Evolutionary conservation across 2,329 filamentous ascomycete species (phyloP), one percentile per base, ranked within the genome.

Genomic region (Fusarium gaditjirri): DNA sequence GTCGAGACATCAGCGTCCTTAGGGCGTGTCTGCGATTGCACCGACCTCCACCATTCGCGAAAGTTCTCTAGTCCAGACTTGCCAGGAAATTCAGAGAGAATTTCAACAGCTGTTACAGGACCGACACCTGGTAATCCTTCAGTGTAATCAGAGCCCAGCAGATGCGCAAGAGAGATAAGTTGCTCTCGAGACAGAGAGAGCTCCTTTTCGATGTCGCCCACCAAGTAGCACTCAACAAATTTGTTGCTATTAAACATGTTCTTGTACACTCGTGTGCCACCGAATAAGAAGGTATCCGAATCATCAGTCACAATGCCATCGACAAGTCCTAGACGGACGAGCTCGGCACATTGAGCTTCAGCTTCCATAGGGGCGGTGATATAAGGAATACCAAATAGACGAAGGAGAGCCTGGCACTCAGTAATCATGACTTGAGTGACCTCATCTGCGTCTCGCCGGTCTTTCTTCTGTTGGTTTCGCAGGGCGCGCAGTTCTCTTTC

Each of bases 221-320:
- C 84, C 14, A 99, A 88, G 79, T 98, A 99, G 82, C 96, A 98
- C 83, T 99, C 96, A 44, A 99, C 96, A 76, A 94, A 97, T 80
- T 99, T 99, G 81, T 96, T 96, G 76, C 94, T 92, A 82, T 98
- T 99, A 86, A 99, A 99, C 94, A 99, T 97, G 84, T 99, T 99
- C 82, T 99, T 99, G 86, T 99, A 99, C 27, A 99, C 93, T 23
- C 95, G 88, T 1, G 94, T 99, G 41, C 96, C 97, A 23, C 96
- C 97, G 80, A 99, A 99, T 2, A 99, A 88, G 78, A 99, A 99
- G 2, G 92, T 97, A 84, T 99, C 96, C 6, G 93, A 97, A 80
- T 99, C 96, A 77, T 99, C 96, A 0, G 97, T 99, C 35, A 99
- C 95, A 69, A 99, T 97, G 17, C 97, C 96, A 79, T 99, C 97